Percentiles rank a stretch among this genome's conserved stretches.
Conservation (phyloP, 2,329 filamentous ascomycete species). For the Colletotrichum spaethianum region DNA sequence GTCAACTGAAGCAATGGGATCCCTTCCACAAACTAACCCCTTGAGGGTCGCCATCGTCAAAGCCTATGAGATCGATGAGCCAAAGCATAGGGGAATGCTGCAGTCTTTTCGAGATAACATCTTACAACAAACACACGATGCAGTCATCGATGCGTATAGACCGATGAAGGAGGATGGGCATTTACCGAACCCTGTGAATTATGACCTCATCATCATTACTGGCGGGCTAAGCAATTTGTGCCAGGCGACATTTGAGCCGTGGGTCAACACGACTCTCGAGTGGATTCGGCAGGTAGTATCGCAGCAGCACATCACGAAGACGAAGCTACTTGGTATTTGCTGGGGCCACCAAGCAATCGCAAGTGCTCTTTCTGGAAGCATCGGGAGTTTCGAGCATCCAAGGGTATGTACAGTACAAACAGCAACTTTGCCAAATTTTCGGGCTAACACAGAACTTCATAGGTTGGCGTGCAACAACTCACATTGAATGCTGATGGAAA, state of each 20-base stretch:
- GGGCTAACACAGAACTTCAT: background rate
- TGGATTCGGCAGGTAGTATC: constrained; percentile 31
- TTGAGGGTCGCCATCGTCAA: constrained; percentile 37
- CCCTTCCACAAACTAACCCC: constrained; percentile 15
- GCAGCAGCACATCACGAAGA: constrained; percentile 25
- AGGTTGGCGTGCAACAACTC: constrained; percentile 23
- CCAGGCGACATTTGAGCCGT: constrained; percentile 31
- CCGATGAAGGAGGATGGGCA: constrained; percentile 25
- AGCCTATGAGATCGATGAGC: constrained; percentile 36
- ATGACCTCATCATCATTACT: constrained; percentile 35
- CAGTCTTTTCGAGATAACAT: constrained; percentile 33
- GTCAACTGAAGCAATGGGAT: constrained; percentile 16
- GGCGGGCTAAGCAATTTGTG: constrained; percentile 35
- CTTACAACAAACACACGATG: constrained; percentile 17
- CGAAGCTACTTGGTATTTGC: constrained; percentile 30
- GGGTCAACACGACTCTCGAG: constrained; percentile 29
- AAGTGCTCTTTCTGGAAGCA: constrained; percentile 17
- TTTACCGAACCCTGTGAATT: constrained; percentile 20
- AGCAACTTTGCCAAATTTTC: too few relatives aligned
- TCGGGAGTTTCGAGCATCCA: constrained; percentile 32
- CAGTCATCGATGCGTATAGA: constrained; percentile 21
- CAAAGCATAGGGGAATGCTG: constrained; percentile 35
- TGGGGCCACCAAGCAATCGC: constrained; percentile 37
- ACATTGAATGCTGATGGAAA: constrained; percentile 20
- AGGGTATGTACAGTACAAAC: background rate